Evolutionary conservation across 1,139 yeast genomes (phyloP), one percentile per base, ranked within the genome.

Genomic region (Pichia sp.): DNA sequence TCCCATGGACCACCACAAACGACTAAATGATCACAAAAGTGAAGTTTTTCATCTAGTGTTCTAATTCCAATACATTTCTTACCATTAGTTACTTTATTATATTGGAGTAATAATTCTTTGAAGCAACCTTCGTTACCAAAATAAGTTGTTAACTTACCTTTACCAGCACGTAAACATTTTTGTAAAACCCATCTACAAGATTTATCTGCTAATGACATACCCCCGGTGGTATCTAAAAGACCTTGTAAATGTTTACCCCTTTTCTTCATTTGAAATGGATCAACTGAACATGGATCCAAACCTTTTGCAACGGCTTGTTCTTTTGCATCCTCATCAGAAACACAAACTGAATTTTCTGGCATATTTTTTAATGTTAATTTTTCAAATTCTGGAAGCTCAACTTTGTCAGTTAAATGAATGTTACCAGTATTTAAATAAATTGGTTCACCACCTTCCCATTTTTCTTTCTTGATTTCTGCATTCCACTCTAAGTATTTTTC

Each of bases 1-100:
- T 72, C 60, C 76, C 76, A 73, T 9, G 74, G 71, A 31, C 77
- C 77, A 27, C 73, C 65, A 36, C 73, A 67, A 5, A 71, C 60
- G 42, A 73, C 63, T 8, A 67, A 69, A n/a, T 68, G 57, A 46
- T 69, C 73, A 1, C 72, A 68, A 5, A 27, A 22, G 51, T 71
- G 70, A 0, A 8, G 29, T 31, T 48, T 50, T 0, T 71, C 73
- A 56, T 69, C 73, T 14, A 56, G 57, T 3, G 73, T 67, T 38
- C 52, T 48, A 29, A 72, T 60, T 9, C 75, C 75, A 49, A 55
- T 44, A 45, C 53, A 50, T 34, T 50, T 50, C 16, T 50, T 50
- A 7, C 28, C 30, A 5, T 14, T 22, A 4, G 36, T 36, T 16
- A 34, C 9, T 27, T 50, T 42, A 28, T 47, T 46, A 41, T 50